These are phyloP conservation scores for Aspergillus tanneri DNA, from an alignment of 2,329 filamentous ascomycete species.

Conservation along the genomic window DNA sequence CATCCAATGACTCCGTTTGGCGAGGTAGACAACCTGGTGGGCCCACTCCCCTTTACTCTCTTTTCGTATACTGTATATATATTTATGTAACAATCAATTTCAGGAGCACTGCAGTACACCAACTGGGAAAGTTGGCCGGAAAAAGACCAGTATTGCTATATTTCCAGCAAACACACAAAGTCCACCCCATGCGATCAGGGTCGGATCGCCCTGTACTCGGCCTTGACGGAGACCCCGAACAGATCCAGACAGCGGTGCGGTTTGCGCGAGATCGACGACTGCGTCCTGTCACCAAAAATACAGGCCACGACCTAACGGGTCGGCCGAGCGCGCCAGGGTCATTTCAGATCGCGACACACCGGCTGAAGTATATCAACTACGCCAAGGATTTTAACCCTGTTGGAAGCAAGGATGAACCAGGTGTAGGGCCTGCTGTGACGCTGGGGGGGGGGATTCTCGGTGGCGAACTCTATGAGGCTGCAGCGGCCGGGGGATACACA, in stretches of 20 bases:
- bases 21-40: constrained; percentile 28
- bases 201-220: constrained; percentile 37
- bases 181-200: constrained; percentile 32
- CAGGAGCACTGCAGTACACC: constrained; percentile 29
- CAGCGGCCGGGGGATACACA: not conserved
- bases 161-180: constrained; percentile 27
- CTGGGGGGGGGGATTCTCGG: constrained; percentile 12
- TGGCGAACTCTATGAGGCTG: constrained; percentile 8
- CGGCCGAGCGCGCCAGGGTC: constrained; percentile 32
- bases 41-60: not conserved
- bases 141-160: constrained; percentile 36
- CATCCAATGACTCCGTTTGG: constrained; percentile 33
- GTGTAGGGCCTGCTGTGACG: not conserved
- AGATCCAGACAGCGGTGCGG: constrained; percentile 38
- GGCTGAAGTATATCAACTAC: constrained; percentile 10
- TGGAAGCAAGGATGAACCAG: not conserved
- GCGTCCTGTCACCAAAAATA: constrained; percentile 36
- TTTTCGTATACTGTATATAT: not conserved
- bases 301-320: constrained; percentile 26
- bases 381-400: constrained; percentile 10
- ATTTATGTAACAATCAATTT: constrained; percentile 12
- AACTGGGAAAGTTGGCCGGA: constrained; percentile 41
- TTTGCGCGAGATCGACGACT: constrained; percentile 31
- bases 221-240: constrained; percentile 28
- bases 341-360: constrained; percentile 30